Conservation (phyloP, 208 protist genomes). For the Acanthamoeba royreba region DNA sequence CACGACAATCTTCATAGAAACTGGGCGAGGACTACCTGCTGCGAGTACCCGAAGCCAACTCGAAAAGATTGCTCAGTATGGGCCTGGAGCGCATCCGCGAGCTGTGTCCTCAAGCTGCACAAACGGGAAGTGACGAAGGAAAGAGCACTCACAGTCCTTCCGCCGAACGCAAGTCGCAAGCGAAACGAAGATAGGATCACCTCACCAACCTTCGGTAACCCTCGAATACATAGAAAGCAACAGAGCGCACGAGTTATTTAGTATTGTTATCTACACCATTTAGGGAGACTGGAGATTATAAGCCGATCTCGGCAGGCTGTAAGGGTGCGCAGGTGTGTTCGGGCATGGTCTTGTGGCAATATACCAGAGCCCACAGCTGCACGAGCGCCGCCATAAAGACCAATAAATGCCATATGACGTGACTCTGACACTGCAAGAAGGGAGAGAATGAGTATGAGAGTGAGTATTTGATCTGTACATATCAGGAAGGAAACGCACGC, state of each 20-base stretch:
- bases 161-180: too few species aligned
- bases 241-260: too few species aligned
- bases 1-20: not conserved
- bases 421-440: not conserved
- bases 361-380: not conserved
- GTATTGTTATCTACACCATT: too few species aligned
- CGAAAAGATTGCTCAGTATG: not conserved
- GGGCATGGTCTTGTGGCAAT: not conserved
- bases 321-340: not conserved
- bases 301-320: not conserved
- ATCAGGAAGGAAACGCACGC: not conserved
- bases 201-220: too few species aligned
- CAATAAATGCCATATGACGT: not conserved
- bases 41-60: not conserved
- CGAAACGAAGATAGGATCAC: too few species aligned
- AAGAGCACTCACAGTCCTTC: too few species aligned
- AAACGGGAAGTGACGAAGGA: too few species aligned
- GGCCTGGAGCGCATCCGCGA: not conserved
- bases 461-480: too few species aligned
- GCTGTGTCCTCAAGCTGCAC: not conserved
- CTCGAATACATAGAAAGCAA: too few species aligned
- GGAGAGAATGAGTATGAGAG: not conserved
- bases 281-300: too few species aligned
- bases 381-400: not conserved
- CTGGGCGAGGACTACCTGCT: not conserved